These are phyloP conservation scores for Clonostachys byssicola DNA, from an alignment of 2,329 filamentous ascomycete species.

Conservation along the genomic window DNA sequence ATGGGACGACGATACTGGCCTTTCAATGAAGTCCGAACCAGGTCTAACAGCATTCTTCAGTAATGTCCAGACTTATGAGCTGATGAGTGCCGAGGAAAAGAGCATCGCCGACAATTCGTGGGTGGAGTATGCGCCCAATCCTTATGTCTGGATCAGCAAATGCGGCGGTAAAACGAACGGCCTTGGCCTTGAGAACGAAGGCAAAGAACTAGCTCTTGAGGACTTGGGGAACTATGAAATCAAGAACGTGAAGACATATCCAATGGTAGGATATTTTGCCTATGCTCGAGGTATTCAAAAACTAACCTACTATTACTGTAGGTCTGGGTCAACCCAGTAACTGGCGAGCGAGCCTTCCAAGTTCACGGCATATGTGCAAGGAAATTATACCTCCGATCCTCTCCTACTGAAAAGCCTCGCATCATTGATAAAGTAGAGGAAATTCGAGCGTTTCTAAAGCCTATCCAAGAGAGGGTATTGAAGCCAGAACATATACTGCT, in stretches of 20 bases:
- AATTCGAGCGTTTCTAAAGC: conserved; percentile 26
- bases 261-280: conserved; percentile 16
- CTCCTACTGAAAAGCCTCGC: conserved; percentile 19
- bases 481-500: conserved; percentile 35
- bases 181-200: conserved; percentile 29
- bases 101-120: conserved; percentile 33
- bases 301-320: too few relatives aligned
- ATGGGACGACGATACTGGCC: conserved; percentile 35
- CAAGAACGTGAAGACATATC: conserved; percentile 31
- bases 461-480: conserved; percentile 31
- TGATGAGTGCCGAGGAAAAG: conserved; percentile 34
- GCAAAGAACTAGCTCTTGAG: conserved; percentile 27
- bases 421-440: conserved; percentile 28
- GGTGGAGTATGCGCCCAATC: conserved; percentile 39
- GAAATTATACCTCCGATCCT: conserved; percentile 28
- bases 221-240: conserved; percentile 27
- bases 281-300: too few relatives aligned
- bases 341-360: conserved; percentile 33
- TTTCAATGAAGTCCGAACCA: conserved; percentile 34
- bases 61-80: conserved; percentile 31
- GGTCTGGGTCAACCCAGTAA: conserved; percentile 37
- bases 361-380: conserved; percentile 34
- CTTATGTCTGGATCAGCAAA: conserved; percentile 36
- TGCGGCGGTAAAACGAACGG: conserved; percentile 33
- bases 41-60: conserved; percentile 38